These are phyloP conservation scores for Dendrocalamus sinicus DNA, from an alignment of 176 grass and related monocot genomes.

Conservation along the genomic window DNA sequence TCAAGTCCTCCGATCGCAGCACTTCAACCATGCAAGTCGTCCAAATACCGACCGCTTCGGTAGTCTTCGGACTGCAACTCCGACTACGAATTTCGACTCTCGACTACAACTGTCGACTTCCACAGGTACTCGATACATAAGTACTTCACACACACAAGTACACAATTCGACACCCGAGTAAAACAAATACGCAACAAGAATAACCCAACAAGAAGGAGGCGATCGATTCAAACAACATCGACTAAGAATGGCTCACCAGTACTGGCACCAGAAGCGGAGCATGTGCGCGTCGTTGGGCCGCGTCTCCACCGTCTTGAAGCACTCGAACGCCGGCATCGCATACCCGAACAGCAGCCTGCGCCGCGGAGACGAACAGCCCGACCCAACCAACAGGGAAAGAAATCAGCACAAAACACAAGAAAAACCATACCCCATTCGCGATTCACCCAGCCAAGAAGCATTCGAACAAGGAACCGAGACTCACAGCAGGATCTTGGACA, in stretches of 20 bases:
- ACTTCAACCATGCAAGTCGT: no score
- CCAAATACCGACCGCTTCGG: no score
- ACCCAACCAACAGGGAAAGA: background rate
- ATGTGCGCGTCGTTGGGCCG: conserved; percentile 53
- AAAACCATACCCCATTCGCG: background rate
- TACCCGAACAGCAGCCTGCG: conserved; percentile 85
- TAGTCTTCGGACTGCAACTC: no score
- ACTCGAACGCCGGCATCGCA: conserved; percentile 85
- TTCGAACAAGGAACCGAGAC: background rate
- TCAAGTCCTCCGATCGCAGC: no score
- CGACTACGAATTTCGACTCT: no score
- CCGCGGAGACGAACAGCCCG: background rate
- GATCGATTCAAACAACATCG: background rate
- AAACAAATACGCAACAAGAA: no score
- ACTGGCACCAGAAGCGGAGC: conserved; percentile 96
- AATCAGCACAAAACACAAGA: background rate
- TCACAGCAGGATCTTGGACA: conserved; percentile 64
- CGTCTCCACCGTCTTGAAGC: conserved; percentile 82
- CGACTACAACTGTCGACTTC: no score
- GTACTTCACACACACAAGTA: no score
- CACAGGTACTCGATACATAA: no score
- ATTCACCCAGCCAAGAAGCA: background rate
- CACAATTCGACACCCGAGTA: no score
- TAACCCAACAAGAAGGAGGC: background rate
- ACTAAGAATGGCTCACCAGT: conserved; percentile 51